These are phyloP conservation scores for Tricholoma terreum DNA, from an alignment of 768 basidiomycete genomes.

Conservation along the genomic window DNA sequence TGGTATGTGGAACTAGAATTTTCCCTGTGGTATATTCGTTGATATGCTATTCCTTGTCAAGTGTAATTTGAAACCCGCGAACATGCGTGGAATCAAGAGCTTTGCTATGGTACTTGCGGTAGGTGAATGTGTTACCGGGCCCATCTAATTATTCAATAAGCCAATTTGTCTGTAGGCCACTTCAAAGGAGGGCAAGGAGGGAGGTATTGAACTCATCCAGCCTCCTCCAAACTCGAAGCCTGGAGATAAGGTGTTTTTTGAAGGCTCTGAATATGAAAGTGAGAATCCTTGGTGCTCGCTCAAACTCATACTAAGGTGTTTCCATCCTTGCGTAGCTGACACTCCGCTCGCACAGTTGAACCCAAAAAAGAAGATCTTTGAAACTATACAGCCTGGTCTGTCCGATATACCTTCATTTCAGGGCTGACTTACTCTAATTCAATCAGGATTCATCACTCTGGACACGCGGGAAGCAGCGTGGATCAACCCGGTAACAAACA, in stretches of 20 bases:
- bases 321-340: constrained; percentile 37
- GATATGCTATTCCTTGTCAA: constrained; percentile 20
- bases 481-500: constrained; percentile 80
- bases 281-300: constrained; percentile 16
- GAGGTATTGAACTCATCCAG: constrained; percentile 86
- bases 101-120: constrained; percentile 89
- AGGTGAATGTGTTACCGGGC: constrained; percentile 51
- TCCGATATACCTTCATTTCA: background rate
- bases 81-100: constrained; percentile 97
- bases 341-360: constrained; percentile 82
- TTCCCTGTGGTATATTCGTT: background rate
- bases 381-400: constrained; percentile 88
- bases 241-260: constrained; percentile 94
- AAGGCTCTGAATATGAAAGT: constrained; percentile 86
- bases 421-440: constrained; percentile 1
- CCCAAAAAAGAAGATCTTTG: constrained; percentile 99
- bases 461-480: constrained; percentile 88
- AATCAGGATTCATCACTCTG: constrained; percentile 80
- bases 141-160: background rate
- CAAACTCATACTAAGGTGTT: background rate
- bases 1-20: constrained; percentile 46
- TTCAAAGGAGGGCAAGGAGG: constrained; percentile 86
- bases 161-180: constrained; percentile 57
- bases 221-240: constrained; percentile 85
- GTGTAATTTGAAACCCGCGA: constrained; percentile 95